Percentiles rank a stretch among this genome's conserved stretches.
Evolutionary conservation across 495 filamentous ascomycete species (phyloP).

Genomic region (Delitschia confertaspora): DNA sequence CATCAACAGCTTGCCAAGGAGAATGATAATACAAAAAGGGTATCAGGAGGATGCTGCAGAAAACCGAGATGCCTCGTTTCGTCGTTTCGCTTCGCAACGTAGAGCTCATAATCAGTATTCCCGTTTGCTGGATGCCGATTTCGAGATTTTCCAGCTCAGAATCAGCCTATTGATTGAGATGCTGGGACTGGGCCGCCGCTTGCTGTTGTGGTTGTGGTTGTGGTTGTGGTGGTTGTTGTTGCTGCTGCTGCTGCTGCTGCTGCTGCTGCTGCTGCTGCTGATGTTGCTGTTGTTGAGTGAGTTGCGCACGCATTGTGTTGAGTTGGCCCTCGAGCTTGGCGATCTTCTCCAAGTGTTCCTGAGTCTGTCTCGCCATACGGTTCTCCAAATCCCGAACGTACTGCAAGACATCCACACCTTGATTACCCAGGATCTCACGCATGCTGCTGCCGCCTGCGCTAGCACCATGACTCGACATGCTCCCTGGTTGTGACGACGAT

Average conservation of each 20-base stretch:
- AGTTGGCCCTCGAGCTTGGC: constrained; percentile 30
- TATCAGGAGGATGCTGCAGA: too few species aligned
- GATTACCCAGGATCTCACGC: constrained; percentile 30
- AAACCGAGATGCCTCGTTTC: too few species aligned
- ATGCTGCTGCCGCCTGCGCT: constrained; percentile 35
- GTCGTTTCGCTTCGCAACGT: too few species aligned
- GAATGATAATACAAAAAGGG: too few species aligned
- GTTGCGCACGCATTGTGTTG: constrained; percentile 27
- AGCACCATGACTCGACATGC: constrained; percentile 34
- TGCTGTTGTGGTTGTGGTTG: background rate
- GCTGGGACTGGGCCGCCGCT: background rate
- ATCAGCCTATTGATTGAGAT: too few species aligned
- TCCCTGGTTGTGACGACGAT: constrained; percentile 31
- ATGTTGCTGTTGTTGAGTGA: constrained; percentile 16
- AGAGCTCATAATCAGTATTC: too few species aligned
- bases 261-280: constrained; percentile 1
- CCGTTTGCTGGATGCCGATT: too few species aligned
- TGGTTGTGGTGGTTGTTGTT: background rate
- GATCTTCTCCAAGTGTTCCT: constrained; percentile 33
- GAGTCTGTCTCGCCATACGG: constrained; percentile 26
- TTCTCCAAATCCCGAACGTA: constrained; percentile 32
- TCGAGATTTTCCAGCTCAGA: too few species aligned
- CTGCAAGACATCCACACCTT: constrained; percentile 26
- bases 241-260: constrained; percentile 3
- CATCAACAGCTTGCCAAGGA: too few species aligned